Base-by-base conservation (phyloP, 2,329 filamentous ascomycete species). In the Dissoconium aciculare region DNA sequence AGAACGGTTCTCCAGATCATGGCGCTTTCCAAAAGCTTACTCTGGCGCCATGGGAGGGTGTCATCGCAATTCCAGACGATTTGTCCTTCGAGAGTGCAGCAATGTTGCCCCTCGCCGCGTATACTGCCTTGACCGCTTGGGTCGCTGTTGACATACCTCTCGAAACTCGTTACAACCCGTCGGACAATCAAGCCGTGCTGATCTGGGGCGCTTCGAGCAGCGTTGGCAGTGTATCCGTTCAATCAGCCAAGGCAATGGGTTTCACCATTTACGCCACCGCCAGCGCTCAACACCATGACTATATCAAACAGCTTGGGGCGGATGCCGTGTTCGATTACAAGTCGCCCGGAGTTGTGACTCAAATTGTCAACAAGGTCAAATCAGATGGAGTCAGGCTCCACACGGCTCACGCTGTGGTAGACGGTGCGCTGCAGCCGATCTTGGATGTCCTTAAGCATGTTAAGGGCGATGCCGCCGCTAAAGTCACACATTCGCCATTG, bases 171-270 rank as follows among this genome's bases (percentile, higher is more conserved):
- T 46, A 45, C 24, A 37, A 30, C 6, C 31, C 49, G 0, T 29
- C 32, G 15, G 39, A 49, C 6, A 48, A 51, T 15, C 36, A 43
- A 12, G 49, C 45, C 2, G 43, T 64, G 10, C 34, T 63, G 19
- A 41, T 64, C 14, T 64, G 59, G 53, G 62, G 60, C 15, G 61
- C 56, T 2, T 53, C 56, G 4, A 57, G 56, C 1, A 57, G 55
- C 1, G 56, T 61, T 10, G 61, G 62, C 1, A 51, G 52, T n/a
- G 53, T 52, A 12, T 53, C 53, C 1, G 52, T 63, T 5, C 60
- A 64, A 31, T 52, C 55, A 17, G 52, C 62, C 9, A 49, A 48
- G n/a, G 48, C 50, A 11, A 48, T 58, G 17, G 58, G 58, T 3
- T 59, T 56, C 30, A 49, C 37, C 5, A 52, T 59, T 17, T 53